Percentiles rank a stretch among this genome's conserved stretches.
These are phyloP conservation scores for Pinus taeda DNA, from an alignment of 75 land plant species.

Conservation along the genomic window DNA sequence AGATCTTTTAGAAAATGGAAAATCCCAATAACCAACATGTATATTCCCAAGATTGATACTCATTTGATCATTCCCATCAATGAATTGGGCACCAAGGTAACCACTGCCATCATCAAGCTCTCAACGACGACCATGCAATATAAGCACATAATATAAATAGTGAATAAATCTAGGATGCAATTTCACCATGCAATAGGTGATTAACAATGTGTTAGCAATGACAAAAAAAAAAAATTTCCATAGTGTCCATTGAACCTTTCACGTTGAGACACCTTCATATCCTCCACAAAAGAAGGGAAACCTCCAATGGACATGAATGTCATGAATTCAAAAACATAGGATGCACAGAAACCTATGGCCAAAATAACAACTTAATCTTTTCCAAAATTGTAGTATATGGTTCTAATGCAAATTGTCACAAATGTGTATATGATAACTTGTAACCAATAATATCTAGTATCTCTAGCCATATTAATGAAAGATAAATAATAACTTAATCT, in stretches of 20 bases:
- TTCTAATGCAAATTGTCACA: slow-evolving; percentile 38
- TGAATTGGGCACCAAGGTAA: slow-evolving; percentile 31
- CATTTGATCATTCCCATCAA: slow-evolving; percentile 39
- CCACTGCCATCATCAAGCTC: slow-evolving; percentile 39
- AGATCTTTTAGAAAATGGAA: slow-evolving; percentile 42
- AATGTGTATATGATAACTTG: slow-evolving; percentile 31
- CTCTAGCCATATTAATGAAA: no score
- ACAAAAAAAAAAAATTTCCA: slow-evolving; percentile 22
- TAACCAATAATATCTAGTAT: slow-evolving; percentile 37
- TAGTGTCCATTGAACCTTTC: slow-evolving; percentile 35
- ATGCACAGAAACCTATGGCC: slow-evolving; percentile 22
- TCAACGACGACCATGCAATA: slow-evolving; percentile 20
- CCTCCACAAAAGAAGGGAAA: slow-evolving; percentile 32
- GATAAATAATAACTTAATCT: no score
- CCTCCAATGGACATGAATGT: slow-evolving; percentile 35
- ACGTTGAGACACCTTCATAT: slow-evolving; percentile 28
- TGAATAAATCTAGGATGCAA: slow-evolving; percentile 27
- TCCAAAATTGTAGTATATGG: slow-evolving; percentile 34
- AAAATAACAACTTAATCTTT: slow-evolving; percentile 23
- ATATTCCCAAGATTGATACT: slow-evolving; percentile 43
- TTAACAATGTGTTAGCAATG: slow-evolving; percentile 22
- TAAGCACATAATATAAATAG: slow-evolving; percentile 25
- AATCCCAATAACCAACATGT: slow-evolving; percentile 41
- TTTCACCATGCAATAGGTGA: slow-evolving; percentile 27
- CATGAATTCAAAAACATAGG: slow-evolving; percentile 21